These are phyloP conservation scores for Pestalotiopsis sp. DNA, from an alignment of 2,329 filamentous ascomycete species.

Conservation along the genomic window DNA sequence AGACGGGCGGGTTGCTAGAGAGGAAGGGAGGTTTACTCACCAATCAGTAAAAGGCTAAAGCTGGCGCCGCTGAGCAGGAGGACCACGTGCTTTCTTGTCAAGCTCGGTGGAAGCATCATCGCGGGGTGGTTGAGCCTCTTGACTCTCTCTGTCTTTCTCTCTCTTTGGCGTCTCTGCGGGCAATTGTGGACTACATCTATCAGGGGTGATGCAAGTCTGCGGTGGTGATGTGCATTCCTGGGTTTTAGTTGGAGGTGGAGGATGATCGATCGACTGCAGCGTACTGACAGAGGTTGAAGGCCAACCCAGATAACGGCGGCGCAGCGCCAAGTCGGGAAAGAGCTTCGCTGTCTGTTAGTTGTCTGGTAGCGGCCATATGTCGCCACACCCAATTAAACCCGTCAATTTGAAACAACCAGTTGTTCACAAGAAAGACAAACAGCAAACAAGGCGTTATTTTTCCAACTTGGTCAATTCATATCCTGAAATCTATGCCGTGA, in stretches of 20 bases:
- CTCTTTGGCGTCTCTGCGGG: not conserved
- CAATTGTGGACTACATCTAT: not conserved
- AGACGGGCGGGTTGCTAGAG: too few species aligned
- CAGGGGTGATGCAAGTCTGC: not conserved
- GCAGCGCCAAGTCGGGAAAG: not conserved
- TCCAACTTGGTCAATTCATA: too few species aligned
- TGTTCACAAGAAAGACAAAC: not conserved
- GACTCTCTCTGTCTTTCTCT: not conserved
- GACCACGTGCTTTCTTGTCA: conserved; percentile 5
- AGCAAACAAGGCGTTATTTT: too few species aligned
- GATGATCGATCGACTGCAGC: too few species aligned
- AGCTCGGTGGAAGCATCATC: not conserved
- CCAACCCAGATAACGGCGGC: not conserved
- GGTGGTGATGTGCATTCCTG: not conserved
- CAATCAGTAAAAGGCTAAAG: conserved; percentile 8
- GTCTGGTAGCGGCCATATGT: not conserved
- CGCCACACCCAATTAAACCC: not conserved
- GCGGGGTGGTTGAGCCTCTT: not conserved
- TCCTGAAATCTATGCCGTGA: too few species aligned
- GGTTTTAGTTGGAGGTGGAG: not conserved
- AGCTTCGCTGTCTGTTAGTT: not conserved
- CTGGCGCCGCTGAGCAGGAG: not conserved
- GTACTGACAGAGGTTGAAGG: too few species aligned
- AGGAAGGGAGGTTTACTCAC: conserved; percentile 1
- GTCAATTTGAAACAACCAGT: not conserved